These are phyloP conservation scores for Truncatella angustata DNA, from an alignment of 2,329 filamentous ascomycete species.

Conservation along the genomic window DNA sequence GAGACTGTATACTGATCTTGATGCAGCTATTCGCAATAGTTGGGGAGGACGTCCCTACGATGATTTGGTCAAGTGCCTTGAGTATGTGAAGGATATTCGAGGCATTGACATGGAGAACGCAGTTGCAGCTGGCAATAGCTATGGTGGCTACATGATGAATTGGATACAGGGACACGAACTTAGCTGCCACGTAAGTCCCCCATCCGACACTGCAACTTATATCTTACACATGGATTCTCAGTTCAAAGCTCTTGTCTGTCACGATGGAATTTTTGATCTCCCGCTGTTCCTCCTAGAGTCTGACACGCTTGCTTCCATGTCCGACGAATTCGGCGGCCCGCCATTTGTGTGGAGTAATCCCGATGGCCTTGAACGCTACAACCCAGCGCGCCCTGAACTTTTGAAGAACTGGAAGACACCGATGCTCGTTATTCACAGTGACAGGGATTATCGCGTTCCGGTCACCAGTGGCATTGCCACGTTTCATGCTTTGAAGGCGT, in stretches of 20 bases:
- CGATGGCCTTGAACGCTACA: conserved; percentile 49
- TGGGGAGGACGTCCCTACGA: conserved; percentile 55
- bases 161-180: conserved; percentile 56
- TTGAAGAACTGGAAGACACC: conserved; percentile 61
- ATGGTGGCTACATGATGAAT: conserved; percentile 61
- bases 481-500: conserved; percentile 18
- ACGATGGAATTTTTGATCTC: conserved; percentile 43
- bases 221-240: conserved; percentile 27
- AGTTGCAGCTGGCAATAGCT: conserved; percentile 51
- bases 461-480: conserved; percentile 34
- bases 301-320: conserved; percentile 16
- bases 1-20: no score
- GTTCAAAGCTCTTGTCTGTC: conserved; percentile 56
- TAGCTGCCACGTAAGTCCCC: conserved; percentile 37
- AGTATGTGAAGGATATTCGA: conserved; percentile 47
- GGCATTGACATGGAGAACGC: conserved; percentile 54
- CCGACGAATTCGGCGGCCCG: conserved; percentile 35
- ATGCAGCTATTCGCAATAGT: conserved; percentile 46
- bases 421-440: conserved; percentile 70
- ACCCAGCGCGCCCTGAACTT: conserved; percentile 43
- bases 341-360: conserved; percentile 41
- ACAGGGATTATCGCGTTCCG: conserved; percentile 60
- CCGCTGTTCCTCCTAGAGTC: conserved; percentile 24
- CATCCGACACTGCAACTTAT: conserved; percentile 5
- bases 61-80: conserved; percentile 53